A percentile compares a stretch with the other conserved stretches of the same genome.
These are phyloP conservation scores for Bacidia rubella DNA, from an alignment of 495 filamentous ascomycete species.

Conservation along the genomic window DNA sequence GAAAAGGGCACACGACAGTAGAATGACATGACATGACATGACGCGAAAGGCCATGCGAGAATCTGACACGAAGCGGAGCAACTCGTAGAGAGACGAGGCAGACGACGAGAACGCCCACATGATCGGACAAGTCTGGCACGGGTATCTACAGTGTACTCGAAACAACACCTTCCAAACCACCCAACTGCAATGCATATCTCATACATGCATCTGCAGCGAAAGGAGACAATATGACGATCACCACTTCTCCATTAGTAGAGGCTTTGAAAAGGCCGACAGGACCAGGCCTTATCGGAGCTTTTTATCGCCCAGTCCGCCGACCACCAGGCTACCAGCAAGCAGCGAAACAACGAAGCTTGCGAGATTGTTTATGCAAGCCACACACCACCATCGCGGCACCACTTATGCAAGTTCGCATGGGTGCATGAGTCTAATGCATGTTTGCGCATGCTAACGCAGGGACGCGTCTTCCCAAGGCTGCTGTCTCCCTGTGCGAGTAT, in stretches of 20 bases:
- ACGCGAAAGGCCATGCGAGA: background rate
- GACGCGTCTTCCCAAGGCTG: no score
- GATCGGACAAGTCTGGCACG: background rate
- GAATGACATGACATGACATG: background rate
- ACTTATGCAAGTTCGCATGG: background rate
- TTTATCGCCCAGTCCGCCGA: no score
- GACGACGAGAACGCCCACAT: background rate
- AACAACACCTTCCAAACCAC: no score
- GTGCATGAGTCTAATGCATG: background rate
- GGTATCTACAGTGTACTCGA: background rate
- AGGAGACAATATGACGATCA: no score
- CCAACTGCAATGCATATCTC: no score
- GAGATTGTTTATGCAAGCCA: no score
- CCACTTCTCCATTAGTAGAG: no score
- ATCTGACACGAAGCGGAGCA: background rate
- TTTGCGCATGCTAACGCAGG: no score
- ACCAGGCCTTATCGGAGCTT: background rate
- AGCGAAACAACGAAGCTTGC: no score
- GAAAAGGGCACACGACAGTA: background rate
- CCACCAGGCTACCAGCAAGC: no score
- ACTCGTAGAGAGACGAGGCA: background rate
- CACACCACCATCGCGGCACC: background rate
- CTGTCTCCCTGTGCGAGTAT: no score
- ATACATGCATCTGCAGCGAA: no score
- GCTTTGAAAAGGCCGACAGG: background rate